These are phyloP conservation scores for Pugionium dolabratum DNA, from an alignment of 345 rosid species.

Conservation along the genomic window DNA sequence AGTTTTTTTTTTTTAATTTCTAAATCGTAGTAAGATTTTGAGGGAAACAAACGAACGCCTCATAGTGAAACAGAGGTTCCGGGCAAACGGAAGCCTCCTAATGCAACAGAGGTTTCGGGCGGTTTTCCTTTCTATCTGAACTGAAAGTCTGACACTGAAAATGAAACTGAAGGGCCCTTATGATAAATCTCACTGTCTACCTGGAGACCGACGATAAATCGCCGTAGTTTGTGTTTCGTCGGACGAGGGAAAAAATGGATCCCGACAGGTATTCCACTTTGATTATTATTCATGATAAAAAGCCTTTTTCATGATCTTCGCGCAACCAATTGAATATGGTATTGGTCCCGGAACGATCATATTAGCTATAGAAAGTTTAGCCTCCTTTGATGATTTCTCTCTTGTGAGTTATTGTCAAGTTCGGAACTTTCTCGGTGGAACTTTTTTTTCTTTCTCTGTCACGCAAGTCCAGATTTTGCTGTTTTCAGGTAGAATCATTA, in stretches of 20 bases:
- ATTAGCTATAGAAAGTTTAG: conserved; percentile 5
- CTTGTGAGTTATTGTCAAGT: neutral
- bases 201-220: conserved; percentile 13
- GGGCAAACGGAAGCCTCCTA: too few species aligned
- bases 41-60: too few species aligned
- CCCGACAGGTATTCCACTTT: conserved; percentile 36
- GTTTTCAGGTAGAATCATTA: conserved; percentile 18
- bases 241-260: conserved; percentile 36
- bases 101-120: neutral
- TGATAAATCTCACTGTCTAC: conserved; percentile 3
- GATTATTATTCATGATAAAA: too few species aligned
- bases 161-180: conserved; percentile 4
- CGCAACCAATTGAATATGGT: neutral
- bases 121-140: conserved; percentile 2
- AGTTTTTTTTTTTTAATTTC: too few species aligned
- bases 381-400: neutral
- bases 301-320: neutral
- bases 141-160: neutral
- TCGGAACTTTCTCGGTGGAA: neutral
- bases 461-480: conserved; percentile 18
- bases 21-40: too few species aligned
- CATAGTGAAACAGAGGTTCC: too few species aligned
- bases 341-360: conserved; percentile 18
- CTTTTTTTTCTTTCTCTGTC: neutral
- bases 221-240: conserved; percentile 24